These are phyloP conservation scores for Pythium brassicae DNA, from an alignment of 352 stramenopile species.

Conservation along the genomic window DNA sequence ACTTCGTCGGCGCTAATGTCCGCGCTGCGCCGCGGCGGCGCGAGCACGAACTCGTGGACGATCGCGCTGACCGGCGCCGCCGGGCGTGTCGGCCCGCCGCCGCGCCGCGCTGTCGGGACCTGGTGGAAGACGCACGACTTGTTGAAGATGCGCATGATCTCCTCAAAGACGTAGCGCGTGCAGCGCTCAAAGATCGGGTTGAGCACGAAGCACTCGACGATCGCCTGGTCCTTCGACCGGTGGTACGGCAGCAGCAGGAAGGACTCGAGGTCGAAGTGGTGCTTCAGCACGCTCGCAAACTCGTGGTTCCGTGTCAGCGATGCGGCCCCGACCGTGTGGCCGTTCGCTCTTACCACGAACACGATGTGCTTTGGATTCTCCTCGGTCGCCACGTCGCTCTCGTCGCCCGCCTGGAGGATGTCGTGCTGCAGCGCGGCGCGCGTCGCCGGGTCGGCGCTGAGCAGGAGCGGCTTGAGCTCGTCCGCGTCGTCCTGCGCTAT, in stretches of 20 bases:
- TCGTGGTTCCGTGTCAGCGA: constrained; percentile 44
- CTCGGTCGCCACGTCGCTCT: constrained; percentile 55
- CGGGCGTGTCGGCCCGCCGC: neutral
- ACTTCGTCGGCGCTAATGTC: constrained; percentile 38
- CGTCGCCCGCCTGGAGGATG: constrained; percentile 33
- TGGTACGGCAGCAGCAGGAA: constrained; percentile 63
- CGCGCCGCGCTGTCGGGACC: constrained; percentile 20
- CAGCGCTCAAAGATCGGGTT: constrained; percentile 72
- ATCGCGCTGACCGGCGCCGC: constrained; percentile 26
- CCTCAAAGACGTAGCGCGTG: constrained; percentile 61
- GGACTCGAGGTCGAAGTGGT: constrained; percentile 63
- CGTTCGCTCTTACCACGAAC: constrained; percentile 56
- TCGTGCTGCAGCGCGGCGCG: constrained; percentile 27
- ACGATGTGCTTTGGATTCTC: constrained; percentile 61
- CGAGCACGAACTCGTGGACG: constrained; percentile 59
- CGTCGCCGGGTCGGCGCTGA: constrained; percentile 22
- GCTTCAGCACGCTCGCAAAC: constrained; percentile 40
- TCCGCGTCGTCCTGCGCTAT: constrained; percentile 11
- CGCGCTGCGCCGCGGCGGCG: constrained; percentile 47
- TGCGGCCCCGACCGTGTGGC: constrained; percentile 33
- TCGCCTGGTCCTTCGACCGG: constrained; percentile 61
- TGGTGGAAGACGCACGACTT: constrained; percentile 68
- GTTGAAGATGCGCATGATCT: constrained; percentile 71
- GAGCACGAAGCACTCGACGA: constrained; percentile 58
- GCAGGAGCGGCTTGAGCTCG: constrained; percentile 15